Evolutionary conservation across 495 filamentous ascomycete genomes (phyloP), one percentile per base, ranked within the genome.

Genomic region (Hypoxylon crocopeplum): DNA sequence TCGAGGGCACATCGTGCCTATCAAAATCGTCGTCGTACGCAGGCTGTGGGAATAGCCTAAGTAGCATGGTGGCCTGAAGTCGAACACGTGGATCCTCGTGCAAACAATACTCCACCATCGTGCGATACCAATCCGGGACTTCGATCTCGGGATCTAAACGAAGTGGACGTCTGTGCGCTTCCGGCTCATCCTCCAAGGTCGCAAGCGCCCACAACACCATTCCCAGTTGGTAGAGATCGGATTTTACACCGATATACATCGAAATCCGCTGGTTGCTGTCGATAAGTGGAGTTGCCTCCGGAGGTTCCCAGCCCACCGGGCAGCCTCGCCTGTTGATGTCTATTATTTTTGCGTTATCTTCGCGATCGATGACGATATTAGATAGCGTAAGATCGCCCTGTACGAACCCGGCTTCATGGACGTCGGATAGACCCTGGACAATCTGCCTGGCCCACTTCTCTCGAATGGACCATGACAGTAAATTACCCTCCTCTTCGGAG

Each of bases 211-310:
- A 98, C 2, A 98, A 79, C 1, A 96, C 93, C 95, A 98, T 98
- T 20, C 94, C 94, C 2, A 98, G 79, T 66, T 98, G 94, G 66
- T 87, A 98, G 1, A 98, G 78, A 72, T 98, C 94, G 0, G 93
- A 96, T 72, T 98, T 98, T 73, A 97, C 91, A 4, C 94, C 94
- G 69, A 98, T 98, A 69, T 96, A 97, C 90, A 98, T 97, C 21
- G 91, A 89, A 22, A 98, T 94, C 20, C 92, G 83, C 69, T 97
- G 94, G 49, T 91, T 91, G 75, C 88, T 93, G 46, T 93, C 86
- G 54, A 98, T 95, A 63, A 97, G 85, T 0, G 84, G 82, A 7
- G 86, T 86, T 34, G 96, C 89, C 72, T 98, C 94, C 1, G 95
- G 95, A 2, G 95, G 93, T 66, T 98, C 94, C 94, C 94, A 98